A percentile compares a stretch with the other conserved stretches of the same genome.
Conservation (phyloP, 805 yeast species). For the Candida nonsorbophila region DNA sequence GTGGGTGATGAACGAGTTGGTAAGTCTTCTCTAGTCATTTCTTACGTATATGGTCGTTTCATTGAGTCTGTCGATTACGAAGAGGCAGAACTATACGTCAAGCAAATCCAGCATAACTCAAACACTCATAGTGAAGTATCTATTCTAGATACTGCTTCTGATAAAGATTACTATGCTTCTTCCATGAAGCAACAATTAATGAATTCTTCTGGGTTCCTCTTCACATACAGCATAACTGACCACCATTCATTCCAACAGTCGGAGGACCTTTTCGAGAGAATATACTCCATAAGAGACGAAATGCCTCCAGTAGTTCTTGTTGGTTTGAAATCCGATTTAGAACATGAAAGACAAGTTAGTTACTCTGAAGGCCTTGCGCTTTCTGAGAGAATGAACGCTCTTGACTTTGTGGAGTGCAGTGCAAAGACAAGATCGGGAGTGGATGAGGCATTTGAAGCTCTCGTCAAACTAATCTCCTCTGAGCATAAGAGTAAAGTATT, state of each 20-base stretch:
- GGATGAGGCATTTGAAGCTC: conserved; percentile 22
- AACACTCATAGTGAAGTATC: conserved; percentile 19
- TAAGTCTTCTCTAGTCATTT: conserved; percentile 21
- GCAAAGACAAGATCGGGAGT: conserved; percentile 14
- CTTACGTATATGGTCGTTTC: conserved; percentile 15
- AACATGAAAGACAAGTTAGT: conserved; percentile 20
- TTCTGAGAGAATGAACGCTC: conserved; percentile 20
- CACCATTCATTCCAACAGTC: conserved; percentile 21
- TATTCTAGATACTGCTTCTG: conserved; percentile 25
- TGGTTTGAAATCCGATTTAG: conserved; percentile 24
- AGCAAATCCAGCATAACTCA: conserved; percentile 8
- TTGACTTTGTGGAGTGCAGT: conserved; percentile 23
- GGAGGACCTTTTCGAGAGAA: conserved; percentile 21
- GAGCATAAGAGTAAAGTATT: not conserved
- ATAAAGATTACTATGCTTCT: conserved; percentile 20
- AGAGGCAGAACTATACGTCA: conserved; percentile 17
- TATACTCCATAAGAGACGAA: conserved; percentile 14
- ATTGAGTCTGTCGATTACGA: conserved; percentile 12
- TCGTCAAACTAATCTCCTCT: conserved; percentile 10
- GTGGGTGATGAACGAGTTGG: conserved; percentile 20
- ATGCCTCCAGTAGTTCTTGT: conserved; percentile 26
- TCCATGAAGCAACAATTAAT: conserved; percentile 19
- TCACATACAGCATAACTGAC: conserved; percentile 24
- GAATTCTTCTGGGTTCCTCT: conserved; percentile 24
- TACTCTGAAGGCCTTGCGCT: conserved; percentile 23